Evolutionary conservation across 805 yeast species (phyloP), one percentile per base, ranked within the genome.

Genomic region (Wickerhamiella shivajii): DNA sequence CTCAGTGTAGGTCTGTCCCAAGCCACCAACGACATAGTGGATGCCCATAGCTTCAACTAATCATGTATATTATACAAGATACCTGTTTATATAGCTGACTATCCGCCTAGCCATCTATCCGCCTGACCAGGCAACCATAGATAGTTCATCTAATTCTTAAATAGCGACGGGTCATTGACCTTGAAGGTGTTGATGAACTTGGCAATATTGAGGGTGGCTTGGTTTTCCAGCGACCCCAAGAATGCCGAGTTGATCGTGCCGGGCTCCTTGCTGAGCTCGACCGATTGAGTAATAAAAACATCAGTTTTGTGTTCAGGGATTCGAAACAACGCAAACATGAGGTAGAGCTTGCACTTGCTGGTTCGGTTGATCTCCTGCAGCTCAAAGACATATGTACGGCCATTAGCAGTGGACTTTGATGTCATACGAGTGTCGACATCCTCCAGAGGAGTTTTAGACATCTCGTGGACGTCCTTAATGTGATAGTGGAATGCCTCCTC

Each of bases 391-490:
- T 21, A 23, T 13, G 33, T 37, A 34, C 37, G 43, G 10, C 28
- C 27, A 18, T 39, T 34, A 17, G 31, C 9, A 8, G 33, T 21
- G 20, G 41, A 40, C 11, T 36, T 17, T 3, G 39, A 29, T 10
- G 36, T 38, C 24, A 31, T 38, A 21, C 30, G 25, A 3, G 35
- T 38, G 5, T 13, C 31, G 16, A 24, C 11, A 14, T 8, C 6
- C 5, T 9, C 23, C 10, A 27, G 8, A 10, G 21, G 18, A 13
- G 37, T 33, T 23, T 30, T 37, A n/a, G 48, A 38, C 12, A 45
- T 16, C 8, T 40, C 38, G 37, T 47, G 50, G 8, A 42, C 36
- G 32, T 47, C 51, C 16, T 41, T 44, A 18, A 40, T 31, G 32
- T 47, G 51, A 22, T 31, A 33, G 4, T 30, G 30, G 8, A 44